Conservation (phyloP, 192 early-diverging fungal species). For the Coemansia sp. region DNA sequence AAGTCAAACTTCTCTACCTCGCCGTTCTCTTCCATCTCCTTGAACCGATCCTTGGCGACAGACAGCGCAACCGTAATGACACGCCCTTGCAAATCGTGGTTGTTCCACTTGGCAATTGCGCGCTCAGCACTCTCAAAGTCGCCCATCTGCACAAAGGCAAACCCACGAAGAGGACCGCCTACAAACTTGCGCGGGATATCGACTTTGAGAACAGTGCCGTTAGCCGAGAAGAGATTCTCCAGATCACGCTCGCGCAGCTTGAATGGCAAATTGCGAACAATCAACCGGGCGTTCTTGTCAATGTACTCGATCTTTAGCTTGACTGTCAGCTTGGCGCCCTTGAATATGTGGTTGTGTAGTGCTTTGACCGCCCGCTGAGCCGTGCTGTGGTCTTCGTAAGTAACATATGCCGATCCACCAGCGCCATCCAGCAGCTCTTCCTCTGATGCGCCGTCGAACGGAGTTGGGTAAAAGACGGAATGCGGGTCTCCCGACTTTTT, state of each 20-base stretch:
- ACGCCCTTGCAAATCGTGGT: slow-evolving; percentile 68
- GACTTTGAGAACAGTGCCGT: slow-evolving; percentile 72
- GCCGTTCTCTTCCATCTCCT: slow-evolving; percentile 64
- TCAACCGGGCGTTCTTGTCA: slow-evolving; percentile 73
- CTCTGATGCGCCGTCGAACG: slow-evolving; percentile 33
- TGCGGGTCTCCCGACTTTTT: slow-evolving; percentile 58
- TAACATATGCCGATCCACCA: slow-evolving; percentile 45
- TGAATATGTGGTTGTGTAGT: slow-evolving; percentile 77
- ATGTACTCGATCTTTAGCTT: slow-evolving; percentile 51
- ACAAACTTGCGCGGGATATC: slow-evolving; percentile 74
- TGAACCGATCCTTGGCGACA: slow-evolving; percentile 73
- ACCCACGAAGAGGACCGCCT: slow-evolving; percentile 79
- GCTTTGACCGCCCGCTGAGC: slow-evolving; percentile 60
- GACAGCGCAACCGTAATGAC: slow-evolving; percentile 85
- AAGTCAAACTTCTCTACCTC: slow-evolving; percentile 54
- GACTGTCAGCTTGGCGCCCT: slow-evolving; percentile 64
- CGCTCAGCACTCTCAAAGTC: slow-evolving; percentile 70
- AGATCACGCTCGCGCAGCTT: slow-evolving; percentile 69
- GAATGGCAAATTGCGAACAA: slow-evolving; percentile 89
- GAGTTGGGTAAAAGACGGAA: slow-evolving; percentile 67
- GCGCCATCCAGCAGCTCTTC: slow-evolving; percentile 54
- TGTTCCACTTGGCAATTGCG: slow-evolving; percentile 76
- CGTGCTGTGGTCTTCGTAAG: slow-evolving; percentile 39
- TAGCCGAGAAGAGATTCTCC: slow-evolving; percentile 63
- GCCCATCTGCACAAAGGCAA: slow-evolving; percentile 89